phyloP scores from a whole-genome alignment of 2,329 filamentous ascomycete species.

The Fusarium domesticum region DNA sequence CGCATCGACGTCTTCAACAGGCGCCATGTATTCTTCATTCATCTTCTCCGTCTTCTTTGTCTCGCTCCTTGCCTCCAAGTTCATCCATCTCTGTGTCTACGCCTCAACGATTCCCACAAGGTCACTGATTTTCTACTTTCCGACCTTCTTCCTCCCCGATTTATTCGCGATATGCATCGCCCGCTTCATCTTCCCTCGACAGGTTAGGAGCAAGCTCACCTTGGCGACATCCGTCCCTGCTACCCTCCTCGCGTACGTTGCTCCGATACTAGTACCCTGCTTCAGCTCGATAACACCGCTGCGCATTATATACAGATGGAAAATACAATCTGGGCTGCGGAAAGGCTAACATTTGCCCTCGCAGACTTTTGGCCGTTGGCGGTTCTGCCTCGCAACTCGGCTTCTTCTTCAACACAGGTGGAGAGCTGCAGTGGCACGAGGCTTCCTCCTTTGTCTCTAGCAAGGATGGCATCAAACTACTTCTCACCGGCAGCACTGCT shows the following conservation, averaged over 20 bases:
- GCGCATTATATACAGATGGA: not conserved
- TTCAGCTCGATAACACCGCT: not conserved
- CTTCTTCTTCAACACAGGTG: constrained; percentile 33
- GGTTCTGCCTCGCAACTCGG: constrained; percentile 33
- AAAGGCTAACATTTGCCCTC: constrained; percentile 5
- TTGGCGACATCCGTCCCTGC: constrained; percentile 21
- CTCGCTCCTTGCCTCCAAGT: constrained; percentile 29
- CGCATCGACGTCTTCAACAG: not conserved
- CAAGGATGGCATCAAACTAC: constrained; percentile 32
- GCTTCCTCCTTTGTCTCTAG: constrained; percentile 29
- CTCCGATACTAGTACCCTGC: too few relatives aligned
- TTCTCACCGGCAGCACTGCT: constrained; percentile 31
- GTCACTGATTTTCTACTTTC: constrained; percentile 32
- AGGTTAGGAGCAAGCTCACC: constrained; percentile 19
- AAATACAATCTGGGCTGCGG: not conserved
- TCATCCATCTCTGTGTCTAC: constrained; percentile 29
- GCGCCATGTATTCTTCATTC: constrained; percentile 16
- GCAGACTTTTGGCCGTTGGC: constrained; percentile 27
- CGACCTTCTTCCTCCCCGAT: constrained; percentile 32
- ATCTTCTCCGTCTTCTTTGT: constrained; percentile 31
- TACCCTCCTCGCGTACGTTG: constrained; percentile 27
- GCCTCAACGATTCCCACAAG: constrained; percentile 25
- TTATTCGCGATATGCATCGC: constrained; percentile 24
- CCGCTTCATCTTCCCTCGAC: constrained; percentile 23
- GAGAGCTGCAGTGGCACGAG: constrained; percentile 34